Evolutionary conservation across 2,329 filamentous ascomycete genomes (phyloP), one percentile per base, ranked within the genome.

Genomic region (Xylariaceae sp.): DNA sequence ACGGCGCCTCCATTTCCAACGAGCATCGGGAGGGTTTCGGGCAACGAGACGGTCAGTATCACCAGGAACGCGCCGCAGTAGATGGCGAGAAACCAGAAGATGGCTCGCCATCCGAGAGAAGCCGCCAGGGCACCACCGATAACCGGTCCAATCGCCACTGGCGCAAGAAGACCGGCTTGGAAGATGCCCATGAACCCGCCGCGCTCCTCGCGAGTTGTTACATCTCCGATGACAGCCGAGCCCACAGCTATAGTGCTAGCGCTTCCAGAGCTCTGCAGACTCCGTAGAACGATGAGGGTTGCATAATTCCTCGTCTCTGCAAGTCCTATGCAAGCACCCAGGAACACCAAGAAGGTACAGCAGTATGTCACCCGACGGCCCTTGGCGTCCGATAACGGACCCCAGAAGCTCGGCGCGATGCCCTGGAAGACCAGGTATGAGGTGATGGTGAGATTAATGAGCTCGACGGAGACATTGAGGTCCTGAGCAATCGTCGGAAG

Each of bases 1-100:
- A 59, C 48, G 65, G 42, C 53, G 45, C 58, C 9, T 10, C 78
- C 80, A 54, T 81, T 74, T 6, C 72, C 78, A 2, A 82, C 79
- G 17, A 78, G 65, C 3, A 71, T 71, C 18, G 76, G 70, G 53
- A 74, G 70, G 1, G 77, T 79, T 58, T 79, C 76, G 0, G 81
- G 82, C 5, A 83, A 72, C 2, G 80, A 70, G 0, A 78, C 17
- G 1, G 76, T 52, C 2, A 80, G 66, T 0, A 77, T 61, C 0
- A 78, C 44, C 10, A 79, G 65, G 51, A 77, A 76, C 0, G 70
- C 71, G 1, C 66, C 72, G 47, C 67, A 65, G 59, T 71, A 70
- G 11, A 83, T 80, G 0, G 77, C 70, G 23, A 85, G 66, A 55
- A 83, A 81, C 78, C 79, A 83, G 64, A 85, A 85, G 35, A 83